A percentile compares a stretch with the other conserved stretches of the same genome.
These are phyloP conservation scores for Ophiostoma populinum DNA, from an alignment of 2,329 filamentous ascomycete species.

Conservation along the genomic window DNA sequence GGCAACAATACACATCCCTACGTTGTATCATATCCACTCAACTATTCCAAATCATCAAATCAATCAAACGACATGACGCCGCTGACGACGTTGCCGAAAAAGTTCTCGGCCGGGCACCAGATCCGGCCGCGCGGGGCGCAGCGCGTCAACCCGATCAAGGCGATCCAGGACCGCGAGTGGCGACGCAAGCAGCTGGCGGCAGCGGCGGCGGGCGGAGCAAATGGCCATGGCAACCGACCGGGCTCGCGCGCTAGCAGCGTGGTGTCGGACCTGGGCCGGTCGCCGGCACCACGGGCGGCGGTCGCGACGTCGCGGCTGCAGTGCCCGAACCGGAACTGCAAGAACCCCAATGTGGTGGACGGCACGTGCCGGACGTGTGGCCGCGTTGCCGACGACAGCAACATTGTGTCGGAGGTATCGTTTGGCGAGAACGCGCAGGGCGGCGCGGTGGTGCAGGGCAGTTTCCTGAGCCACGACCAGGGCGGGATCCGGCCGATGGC, in stretches of 20 bases:
- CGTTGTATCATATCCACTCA: too few relatives aligned
- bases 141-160: slow-evolving; percentile 29
- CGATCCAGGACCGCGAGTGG: slow-evolving; percentile 34
- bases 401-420: slow-evolving; percentile 80
- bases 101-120: slow-evolving; percentile 11
- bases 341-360: slow-evolving; percentile 43
- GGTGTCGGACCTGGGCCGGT: slow-evolving; percentile 2
- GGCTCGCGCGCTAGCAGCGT: slow-evolving; percentile 5
- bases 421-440: slow-evolving; percentile 80
- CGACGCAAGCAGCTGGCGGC: slow-evolving; percentile 21
- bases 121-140: slow-evolving; percentile 12
- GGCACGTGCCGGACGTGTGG: slow-evolving; percentile 71
- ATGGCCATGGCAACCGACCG: too few relatives aligned
- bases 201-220: slow-evolving; percentile 9
- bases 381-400: slow-evolving; percentile 65
- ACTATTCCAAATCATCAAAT: too few relatives aligned
- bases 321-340: slow-evolving; percentile 43
- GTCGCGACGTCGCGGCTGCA: slow-evolving; percentile 17
- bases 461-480: slow-evolving; percentile 71
- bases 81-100: slow-evolving; percentile 12
- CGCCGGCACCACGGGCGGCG: not conserved
- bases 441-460: slow-evolving; percentile 80
- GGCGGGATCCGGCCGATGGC: slow-evolving; percentile 55
- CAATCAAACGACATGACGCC: too few relatives aligned
- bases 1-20: too few relatives aligned